A percentile compares a stretch with the other conserved stretches of the same genome.
Conservation (phyloP, 2,329 filamentous ascomycete species). For the Cladosporium sp. region DNA sequence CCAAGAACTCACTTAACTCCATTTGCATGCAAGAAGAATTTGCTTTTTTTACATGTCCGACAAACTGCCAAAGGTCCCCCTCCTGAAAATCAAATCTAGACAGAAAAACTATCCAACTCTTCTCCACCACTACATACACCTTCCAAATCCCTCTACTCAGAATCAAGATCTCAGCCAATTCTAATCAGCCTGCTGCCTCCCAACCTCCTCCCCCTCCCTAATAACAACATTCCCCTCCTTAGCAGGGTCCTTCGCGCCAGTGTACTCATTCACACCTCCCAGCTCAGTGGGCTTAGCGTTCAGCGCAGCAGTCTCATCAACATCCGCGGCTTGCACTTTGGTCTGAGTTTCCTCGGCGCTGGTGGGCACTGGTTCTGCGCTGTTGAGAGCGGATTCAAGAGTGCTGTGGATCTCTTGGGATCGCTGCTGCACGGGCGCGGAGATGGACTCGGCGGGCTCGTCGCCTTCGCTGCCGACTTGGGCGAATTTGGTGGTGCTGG, state of each 20-base stretch:
- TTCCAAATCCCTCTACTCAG: neutral
- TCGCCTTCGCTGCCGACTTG: conserved; percentile 24
- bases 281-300: conserved; percentile 34
- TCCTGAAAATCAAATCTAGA: too few species aligned
- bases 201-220: conserved; percentile 31
- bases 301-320: conserved; percentile 13
- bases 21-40: too few species aligned
- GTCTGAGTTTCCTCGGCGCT: conserved; percentile 26
- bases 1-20: too few species aligned
- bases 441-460: conserved; percentile 25
- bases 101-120: too few species aligned
- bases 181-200: conserved; percentile 11
- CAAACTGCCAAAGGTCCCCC: too few species aligned
- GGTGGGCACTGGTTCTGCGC: conserved; percentile 21
- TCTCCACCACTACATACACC: neutral
- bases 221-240: conserved; percentile 39
- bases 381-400: conserved; percentile 29
- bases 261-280: conserved; percentile 14
- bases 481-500: conserved; percentile 10
- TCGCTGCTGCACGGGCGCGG: conserved; percentile 23
- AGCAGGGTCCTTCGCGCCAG: conserved; percentile 31
- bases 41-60: too few species aligned
- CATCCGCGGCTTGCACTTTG: conserved; percentile 24
- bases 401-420: conserved; percentile 27
- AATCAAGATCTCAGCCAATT: neutral